phyloP scores from a whole-genome alignment of 345 rosid genomes.

The Brassica rapa region DNA sequence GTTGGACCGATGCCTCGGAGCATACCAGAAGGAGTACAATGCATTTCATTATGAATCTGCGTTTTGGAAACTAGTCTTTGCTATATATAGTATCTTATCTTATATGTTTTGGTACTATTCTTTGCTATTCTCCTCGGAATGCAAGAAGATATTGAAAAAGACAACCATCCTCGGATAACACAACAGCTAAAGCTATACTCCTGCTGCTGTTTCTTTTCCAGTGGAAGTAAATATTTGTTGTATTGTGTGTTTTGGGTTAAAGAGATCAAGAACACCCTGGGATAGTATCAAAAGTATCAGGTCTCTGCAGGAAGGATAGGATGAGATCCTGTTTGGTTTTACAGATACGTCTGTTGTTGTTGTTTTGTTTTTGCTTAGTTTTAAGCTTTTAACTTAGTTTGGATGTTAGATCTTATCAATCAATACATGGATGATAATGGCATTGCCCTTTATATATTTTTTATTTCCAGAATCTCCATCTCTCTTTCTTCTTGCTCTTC shows the following conservation, averaged over 20 bases:
- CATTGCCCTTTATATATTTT: slow-evolving; percentile 18
- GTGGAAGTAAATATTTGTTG: slow-evolving; percentile 22
- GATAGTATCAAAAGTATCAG: slow-evolving; percentile 24
- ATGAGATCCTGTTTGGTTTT: slow-evolving; percentile 17
- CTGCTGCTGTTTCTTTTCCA: slow-evolving; percentile 22
- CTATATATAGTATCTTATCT: slow-evolving; percentile 19
- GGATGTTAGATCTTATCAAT: slow-evolving; percentile 20
- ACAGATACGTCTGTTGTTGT: slow-evolving; percentile 15
- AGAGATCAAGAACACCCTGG: slow-evolving; percentile 5
- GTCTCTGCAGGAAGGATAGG: slow-evolving; percentile 20
- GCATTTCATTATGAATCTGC: slow-evolving; percentile 63
- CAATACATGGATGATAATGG: slow-evolving; percentile 27
- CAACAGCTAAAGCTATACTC: slow-evolving; percentile 14
- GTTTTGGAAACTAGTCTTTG: slow-evolving; percentile 18
- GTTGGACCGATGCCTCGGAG: slow-evolving; percentile 63
- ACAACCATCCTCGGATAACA: slow-evolving; percentile 26
- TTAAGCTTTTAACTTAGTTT: slow-evolving; percentile 19
- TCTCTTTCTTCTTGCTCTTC: slow-evolving; percentile 7
- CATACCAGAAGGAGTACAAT: slow-evolving; percentile 70
- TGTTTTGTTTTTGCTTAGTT: slow-evolving; percentile 6
- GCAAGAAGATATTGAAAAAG: not conserved
- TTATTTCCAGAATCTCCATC: not conserved
- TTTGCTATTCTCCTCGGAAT: slow-evolving; percentile 15
- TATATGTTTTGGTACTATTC: slow-evolving; percentile 26
- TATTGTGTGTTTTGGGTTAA: slow-evolving; percentile 16